Conservation (phyloP, 2,329 filamentous ascomycete species). For the Cladosporium cucumerinum region DNA sequence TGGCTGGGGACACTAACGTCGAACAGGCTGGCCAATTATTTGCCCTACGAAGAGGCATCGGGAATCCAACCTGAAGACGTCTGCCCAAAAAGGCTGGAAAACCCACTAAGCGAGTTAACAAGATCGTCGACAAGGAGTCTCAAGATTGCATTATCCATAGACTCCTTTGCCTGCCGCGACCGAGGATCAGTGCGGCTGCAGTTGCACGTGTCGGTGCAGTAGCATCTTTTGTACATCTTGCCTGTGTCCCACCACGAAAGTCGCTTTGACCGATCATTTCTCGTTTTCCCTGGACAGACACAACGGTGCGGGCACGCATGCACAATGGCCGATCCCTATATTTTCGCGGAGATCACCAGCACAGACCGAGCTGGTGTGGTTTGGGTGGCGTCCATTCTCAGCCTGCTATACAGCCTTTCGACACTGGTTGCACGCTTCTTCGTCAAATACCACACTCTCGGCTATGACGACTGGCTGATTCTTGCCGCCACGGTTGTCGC, state of each 20-base stretch:
- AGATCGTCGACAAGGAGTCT: constrained; percentile 5
- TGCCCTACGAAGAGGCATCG: not conserved
- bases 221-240: constrained; percentile 2
- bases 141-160: not conserved
- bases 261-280: constrained; percentile 6
- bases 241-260: not conserved
- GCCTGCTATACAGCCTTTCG: constrained; percentile 27
- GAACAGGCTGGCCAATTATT: not conserved
- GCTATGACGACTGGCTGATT: constrained; percentile 31
- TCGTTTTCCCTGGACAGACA: not conserved
- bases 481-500: constrained; percentile 25
- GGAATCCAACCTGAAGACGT: not conserved
- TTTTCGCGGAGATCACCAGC: constrained; percentile 23
- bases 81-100: not conserved
- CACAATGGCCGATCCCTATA: constrained; percentile 18
- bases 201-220: not conserved
- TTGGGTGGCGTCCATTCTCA: constrained; percentile 31
- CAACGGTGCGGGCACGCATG: not conserved
- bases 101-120: not conserved
- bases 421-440: constrained; percentile 26
- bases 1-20: not conserved
- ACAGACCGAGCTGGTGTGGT: constrained; percentile 28
- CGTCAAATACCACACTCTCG: constrained; percentile 29
- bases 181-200: constrained; percentile 1
- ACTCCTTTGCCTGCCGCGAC: not conserved